Percentiles rank a stretch among this genome's conserved stretches.
Evolutionary conservation across 139 green algal genomes (phyloP).

Genomic region (Volvox reticuliferus): DNA sequence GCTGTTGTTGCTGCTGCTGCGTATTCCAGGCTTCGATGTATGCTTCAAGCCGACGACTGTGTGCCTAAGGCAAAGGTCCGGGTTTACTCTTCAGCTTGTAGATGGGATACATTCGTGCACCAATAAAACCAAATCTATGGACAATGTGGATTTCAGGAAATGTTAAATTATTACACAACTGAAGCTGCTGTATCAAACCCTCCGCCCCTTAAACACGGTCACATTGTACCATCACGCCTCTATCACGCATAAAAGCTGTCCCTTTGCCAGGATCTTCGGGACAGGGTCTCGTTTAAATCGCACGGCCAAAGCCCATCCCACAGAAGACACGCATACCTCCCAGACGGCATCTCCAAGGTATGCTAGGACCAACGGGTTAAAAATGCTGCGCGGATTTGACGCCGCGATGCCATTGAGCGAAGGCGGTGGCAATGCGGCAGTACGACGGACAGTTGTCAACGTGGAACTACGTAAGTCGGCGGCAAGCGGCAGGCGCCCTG

Average conservation of each 20-base stretch:
- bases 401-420: background rate
- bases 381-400: background rate
- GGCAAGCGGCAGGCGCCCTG: background rate
- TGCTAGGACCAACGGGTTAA: slow-evolving; percentile 19
- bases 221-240: background rate
- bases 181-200: no score
- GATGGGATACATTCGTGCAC: no score
- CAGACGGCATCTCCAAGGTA: slow-evolving; percentile 38
- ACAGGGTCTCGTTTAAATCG: background rate
- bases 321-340: slow-evolving; percentile 12
- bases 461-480: background rate
- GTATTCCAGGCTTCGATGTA: background rate
- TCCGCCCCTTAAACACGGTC: no score
- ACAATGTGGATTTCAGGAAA: no score
- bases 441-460: background rate
- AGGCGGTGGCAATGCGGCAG: background rate
- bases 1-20: background rate
- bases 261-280: background rate
- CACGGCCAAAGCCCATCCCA: background rate
- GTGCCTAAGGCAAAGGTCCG: background rate
- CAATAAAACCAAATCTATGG: background rate
- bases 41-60: slow-evolving; percentile 3
- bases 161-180: background rate
- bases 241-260: background rate
- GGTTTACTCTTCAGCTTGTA: no score